These are phyloP conservation scores for Rhodotorula sp. DNA, from an alignment of 1,284 basidiomycete genomes.

Conservation along the genomic window DNA sequence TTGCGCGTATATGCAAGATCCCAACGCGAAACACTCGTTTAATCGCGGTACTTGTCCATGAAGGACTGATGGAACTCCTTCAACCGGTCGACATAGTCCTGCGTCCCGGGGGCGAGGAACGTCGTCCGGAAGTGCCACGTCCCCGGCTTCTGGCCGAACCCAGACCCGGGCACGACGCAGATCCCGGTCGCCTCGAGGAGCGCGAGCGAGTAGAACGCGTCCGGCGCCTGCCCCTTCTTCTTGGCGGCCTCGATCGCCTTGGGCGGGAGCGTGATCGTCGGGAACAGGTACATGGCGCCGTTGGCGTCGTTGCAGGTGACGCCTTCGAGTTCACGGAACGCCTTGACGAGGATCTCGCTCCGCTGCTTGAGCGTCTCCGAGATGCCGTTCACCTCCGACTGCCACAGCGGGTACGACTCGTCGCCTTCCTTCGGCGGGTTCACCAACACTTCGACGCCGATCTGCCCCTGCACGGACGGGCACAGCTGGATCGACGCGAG, in stretches of 20 bases:
- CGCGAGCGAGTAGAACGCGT: constrained; percentile 80
- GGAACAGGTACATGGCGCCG: constrained; percentile 87
- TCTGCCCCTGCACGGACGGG: constrained; percentile 82
- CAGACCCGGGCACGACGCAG: constrained; percentile 77
- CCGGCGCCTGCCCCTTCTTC: constrained; percentile 71
- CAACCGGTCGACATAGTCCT: constrained; percentile 81
- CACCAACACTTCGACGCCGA: constrained; percentile 88
- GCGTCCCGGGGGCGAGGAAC: constrained; percentile 57
- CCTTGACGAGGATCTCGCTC: constrained; percentile 68
- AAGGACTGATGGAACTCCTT: constrained; percentile 81
- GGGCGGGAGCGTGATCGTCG: constrained; percentile 66
- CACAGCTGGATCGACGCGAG: constrained; percentile 87
- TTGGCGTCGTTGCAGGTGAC: constrained; percentile 83
- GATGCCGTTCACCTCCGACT: constrained; percentile 74
- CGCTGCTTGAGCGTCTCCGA: constrained; percentile 71
- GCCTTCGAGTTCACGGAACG: constrained; percentile 74
- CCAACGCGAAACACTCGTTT: too few species aligned
- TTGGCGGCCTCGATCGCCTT: constrained; percentile 72
- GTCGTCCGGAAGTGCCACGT: constrained; percentile 74
- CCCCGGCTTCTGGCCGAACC: constrained; percentile 85
- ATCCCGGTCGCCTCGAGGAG: constrained; percentile 86
- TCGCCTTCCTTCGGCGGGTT: constrained; percentile 75
- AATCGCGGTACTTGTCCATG: constrained; percentile 61
- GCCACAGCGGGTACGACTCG: constrained; percentile 72
- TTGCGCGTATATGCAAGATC: not conserved